A percentile compares a stretch with the other conserved stretches of the same genome.
These are phyloP conservation scores for Serendipita sp. DNA, from an alignment of 768 basidiomycete species.

Conservation along the genomic window DNA sequence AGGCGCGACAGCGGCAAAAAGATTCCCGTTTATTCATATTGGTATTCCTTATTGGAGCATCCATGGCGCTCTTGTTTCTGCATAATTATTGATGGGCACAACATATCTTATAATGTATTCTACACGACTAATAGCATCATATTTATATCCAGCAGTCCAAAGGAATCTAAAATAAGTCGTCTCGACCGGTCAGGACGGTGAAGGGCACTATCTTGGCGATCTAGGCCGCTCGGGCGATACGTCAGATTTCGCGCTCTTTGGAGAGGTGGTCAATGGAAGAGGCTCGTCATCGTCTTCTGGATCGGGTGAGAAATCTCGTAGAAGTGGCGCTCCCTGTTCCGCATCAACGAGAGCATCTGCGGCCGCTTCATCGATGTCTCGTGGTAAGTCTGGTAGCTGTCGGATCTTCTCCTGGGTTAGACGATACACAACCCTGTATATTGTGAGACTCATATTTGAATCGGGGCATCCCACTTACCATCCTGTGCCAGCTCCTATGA, in stretches of 20 bases:
- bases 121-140: not conserved
- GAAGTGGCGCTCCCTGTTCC: slow-evolving; percentile 44
- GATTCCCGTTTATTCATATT: slow-evolving; percentile 83
- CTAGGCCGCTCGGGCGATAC: not conserved
- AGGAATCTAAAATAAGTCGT: too few species aligned
- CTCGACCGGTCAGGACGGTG: not conserved
- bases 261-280: not conserved
- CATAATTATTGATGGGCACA: slow-evolving; percentile 56
- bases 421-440: slow-evolving; percentile 46
- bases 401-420: slow-evolving; percentile 47
- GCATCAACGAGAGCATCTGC: slow-evolving; percentile 44
- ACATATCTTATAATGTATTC: not conserved
- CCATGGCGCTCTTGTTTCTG: slow-evolving; percentile 78
- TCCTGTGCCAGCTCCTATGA: slow-evolving; percentile 43
- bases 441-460: not conserved
- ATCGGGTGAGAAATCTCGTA: slow-evolving; percentile 16
- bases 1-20: slow-evolving; percentile 72
- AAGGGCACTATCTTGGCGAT: not conserved
- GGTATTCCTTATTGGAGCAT: slow-evolving; percentile 83
- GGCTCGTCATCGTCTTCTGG: not conserved
- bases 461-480: slow-evolving; percentile 32
- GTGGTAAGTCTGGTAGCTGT: slow-evolving; percentile 31
- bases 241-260: not conserved
- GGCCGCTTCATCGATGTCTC: slow-evolving; percentile 37
- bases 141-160: too few species aligned